phyloP scores from a whole-genome alignment of 768 basidiomycete species.

The Ephemerocybe angulata region DNA sequence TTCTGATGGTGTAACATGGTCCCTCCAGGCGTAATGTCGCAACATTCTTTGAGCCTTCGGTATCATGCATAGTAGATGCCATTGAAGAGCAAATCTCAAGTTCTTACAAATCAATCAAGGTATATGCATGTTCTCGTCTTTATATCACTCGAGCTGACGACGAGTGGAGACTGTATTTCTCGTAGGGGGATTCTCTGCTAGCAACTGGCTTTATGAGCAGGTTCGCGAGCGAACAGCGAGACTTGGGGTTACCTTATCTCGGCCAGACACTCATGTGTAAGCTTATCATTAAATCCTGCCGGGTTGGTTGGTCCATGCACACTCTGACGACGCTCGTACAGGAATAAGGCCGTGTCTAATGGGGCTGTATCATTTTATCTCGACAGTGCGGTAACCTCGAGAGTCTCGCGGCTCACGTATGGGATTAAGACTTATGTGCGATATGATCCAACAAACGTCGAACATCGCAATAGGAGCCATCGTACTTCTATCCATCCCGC shows the following conservation, averaged over 20 bases:
- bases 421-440: conserved; percentile 19
- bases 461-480: conserved; percentile 34
- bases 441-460: conserved; percentile 31
- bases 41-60: conserved; percentile 17
- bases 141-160: neutral
- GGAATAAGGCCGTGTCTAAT: conserved; percentile 43
- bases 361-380: conserved; percentile 33
- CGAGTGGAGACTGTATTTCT: conserved; percentile 33
- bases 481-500: conserved; percentile 23
- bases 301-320: no score
- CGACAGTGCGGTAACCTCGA: conserved; percentile 38
- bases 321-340: no score
- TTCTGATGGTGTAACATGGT: no score
- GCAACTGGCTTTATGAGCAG: conserved; percentile 42
- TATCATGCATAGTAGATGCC: conserved; percentile 17
- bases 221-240: conserved; percentile 33
- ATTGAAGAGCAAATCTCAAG: conserved; percentile 12
- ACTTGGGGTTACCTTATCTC: conserved; percentile 33
- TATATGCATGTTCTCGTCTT: neutral
- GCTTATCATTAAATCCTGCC: no score
- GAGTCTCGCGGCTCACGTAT: conserved; percentile 40
- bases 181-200: conserved; percentile 54
- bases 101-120: conserved; percentile 9
- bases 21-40: conserved; percentile 14
- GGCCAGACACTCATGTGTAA: conserved; percentile 49